Percentiles rank a stretch among this genome's conserved stretches.
Conservation (phyloP, 2,329 filamentous ascomycete genomes). For the Aulographum hederae region DNA sequence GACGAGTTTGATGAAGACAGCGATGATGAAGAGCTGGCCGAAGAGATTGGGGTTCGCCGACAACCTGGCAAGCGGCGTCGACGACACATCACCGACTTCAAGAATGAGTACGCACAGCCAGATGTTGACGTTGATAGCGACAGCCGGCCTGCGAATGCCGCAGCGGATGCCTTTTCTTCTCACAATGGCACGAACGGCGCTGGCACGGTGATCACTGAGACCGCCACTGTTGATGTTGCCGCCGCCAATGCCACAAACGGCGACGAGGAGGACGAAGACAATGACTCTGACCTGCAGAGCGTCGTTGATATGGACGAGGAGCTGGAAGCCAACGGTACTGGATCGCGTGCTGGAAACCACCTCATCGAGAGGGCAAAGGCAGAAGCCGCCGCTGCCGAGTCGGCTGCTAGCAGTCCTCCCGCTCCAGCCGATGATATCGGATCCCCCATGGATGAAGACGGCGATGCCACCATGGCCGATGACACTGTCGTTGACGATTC, state of each 20-base stretch:
- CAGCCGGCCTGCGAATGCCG: conserved; percentile 3
- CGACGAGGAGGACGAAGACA: conserved; percentile 9
- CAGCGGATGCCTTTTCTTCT: neutral
- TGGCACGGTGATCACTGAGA: conserved; percentile 5
- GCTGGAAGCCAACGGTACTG: too few relatives aligned
- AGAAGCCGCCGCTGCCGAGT: too few relatives aligned
- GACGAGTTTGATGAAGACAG: conserved; percentile 72
- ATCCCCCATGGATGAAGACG: conserved; percentile 13
- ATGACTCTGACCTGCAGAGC: too few relatives aligned
- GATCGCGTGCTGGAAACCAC: too few relatives aligned
- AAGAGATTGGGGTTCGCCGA: conserved; percentile 50
- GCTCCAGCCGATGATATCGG: too few relatives aligned
- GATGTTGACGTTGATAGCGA: conserved; percentile 35
- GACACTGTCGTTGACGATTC: conserved; percentile 18
- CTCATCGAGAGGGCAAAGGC: too few relatives aligned
- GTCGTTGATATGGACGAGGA: too few relatives aligned
- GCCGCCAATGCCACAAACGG: conserved; percentile 23
- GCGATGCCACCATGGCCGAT: conserved; percentile 11
- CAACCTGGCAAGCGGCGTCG: conserved; percentile 30
- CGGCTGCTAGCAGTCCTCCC: too few relatives aligned
- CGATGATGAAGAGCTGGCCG: conserved; percentile 69
- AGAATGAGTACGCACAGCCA: conserved; percentile 33
- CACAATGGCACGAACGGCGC: conserved; percentile 5
- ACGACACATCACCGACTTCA: conserved; percentile 42
- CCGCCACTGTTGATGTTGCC: conserved; percentile 9